A percentile compares a stretch with the other conserved stretches of the same genome.
phyloP scores from a whole-genome alignment of 257 asterid species.

The Cruciata laevipes region DNA sequence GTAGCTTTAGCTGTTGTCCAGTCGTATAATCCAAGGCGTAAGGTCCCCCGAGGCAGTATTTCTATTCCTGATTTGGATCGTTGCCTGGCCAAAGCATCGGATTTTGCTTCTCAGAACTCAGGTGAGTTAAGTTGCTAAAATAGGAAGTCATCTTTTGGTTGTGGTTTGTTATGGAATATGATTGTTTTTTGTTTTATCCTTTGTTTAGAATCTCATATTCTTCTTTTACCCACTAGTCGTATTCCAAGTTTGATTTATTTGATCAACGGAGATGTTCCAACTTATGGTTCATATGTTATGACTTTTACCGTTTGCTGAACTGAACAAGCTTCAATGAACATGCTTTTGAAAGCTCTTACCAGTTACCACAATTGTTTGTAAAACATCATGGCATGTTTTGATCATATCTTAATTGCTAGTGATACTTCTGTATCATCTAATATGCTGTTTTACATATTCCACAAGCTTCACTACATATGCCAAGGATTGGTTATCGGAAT shows the following conservation, averaged over 20 bases:
- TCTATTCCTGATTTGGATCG: constrained; percentile 64
- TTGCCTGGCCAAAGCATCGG: constrained; percentile 82
- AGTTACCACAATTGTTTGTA: neutral
- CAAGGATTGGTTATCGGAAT: constrained; percentile 75
- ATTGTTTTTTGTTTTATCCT: neutral
- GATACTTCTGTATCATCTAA: constrained; percentile 1
- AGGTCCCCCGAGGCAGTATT: constrained; percentile 69
- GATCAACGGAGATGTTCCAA: neutral
- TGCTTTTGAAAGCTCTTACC: neutral
- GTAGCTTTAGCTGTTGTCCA: constrained; percentile 91
- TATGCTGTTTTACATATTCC: constrained; percentile 2
- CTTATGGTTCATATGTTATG: neutral
- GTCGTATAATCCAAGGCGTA: constrained; percentile 71
- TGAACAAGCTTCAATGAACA: too few relatives aligned
- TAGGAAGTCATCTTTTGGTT: neutral
- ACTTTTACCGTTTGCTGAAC: too few relatives aligned
- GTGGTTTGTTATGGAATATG: neutral
- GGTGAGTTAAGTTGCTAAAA: constrained; percentile 20
- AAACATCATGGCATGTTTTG: neutral
- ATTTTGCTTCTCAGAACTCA: constrained; percentile 67
- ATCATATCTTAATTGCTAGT: neutral
- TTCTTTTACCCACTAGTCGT: neutral
- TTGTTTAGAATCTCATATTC: neutral
- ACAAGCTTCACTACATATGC: constrained; percentile 92
- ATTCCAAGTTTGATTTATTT: neutral